A percentile compares a stretch with the other conserved stretches of the same genome.
These are phyloP conservation scores for Neurospora sp. DNA, from an alignment of 495 filamentous ascomycete genomes.

Conservation along the genomic window DNA sequence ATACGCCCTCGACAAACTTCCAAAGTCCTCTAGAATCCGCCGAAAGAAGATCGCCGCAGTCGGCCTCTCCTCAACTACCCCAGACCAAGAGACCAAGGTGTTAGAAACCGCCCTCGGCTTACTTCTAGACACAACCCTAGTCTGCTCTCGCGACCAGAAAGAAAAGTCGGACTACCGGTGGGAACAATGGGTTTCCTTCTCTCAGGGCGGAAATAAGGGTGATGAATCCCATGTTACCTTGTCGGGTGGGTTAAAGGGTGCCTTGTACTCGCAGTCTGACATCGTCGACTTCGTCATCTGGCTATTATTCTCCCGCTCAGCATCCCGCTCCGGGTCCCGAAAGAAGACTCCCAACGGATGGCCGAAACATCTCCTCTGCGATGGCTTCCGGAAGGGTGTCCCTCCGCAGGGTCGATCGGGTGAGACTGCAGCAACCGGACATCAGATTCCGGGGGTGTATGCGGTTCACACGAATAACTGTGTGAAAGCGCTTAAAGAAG, in stretches of 20 bases:
- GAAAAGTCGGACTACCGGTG: conserved; percentile 31
- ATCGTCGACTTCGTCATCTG: conserved; percentile 78
- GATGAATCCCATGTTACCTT: conserved; percentile 42
- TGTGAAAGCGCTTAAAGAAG: conserved; percentile 55
- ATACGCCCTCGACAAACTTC: conserved; percentile 50
- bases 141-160: conserved; percentile 38
- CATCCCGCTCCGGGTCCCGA: neutral
- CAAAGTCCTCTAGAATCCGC: conserved; percentile 31
- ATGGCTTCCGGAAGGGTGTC: conserved; percentile 52
- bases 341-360: neutral
- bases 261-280: conserved; percentile 49
- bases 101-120: conserved; percentile 39
- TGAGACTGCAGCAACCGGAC: neutral
- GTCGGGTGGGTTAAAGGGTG: conserved; percentile 32
- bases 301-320: conserved; percentile 49
- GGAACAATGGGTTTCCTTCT: conserved; percentile 55
- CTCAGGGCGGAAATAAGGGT: conserved; percentile 38
- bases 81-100: no score
- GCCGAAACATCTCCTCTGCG: conserved; percentile 64
- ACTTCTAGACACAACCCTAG: conserved; percentile 58
- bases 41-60: conserved; percentile 36
- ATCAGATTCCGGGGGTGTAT: conserved; percentile 41
- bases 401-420: conserved; percentile 4
- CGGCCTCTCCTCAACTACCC: no score
- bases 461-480: conserved; percentile 55